Conservation (phyloP, 768 basidiomycete genomes). For the Kwoniella sp. region DNA sequence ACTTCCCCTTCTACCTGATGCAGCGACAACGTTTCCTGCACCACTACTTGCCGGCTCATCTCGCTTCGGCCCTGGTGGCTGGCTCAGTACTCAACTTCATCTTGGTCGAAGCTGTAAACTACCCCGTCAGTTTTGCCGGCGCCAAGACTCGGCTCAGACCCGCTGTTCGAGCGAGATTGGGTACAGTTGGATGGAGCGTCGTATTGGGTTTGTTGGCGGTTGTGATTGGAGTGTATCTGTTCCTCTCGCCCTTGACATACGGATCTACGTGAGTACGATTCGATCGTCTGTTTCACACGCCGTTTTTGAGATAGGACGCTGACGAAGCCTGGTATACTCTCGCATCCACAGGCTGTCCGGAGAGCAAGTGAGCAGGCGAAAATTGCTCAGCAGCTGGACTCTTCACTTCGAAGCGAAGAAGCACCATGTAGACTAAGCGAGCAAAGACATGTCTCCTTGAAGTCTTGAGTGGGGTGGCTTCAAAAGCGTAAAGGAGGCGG, state of each 20-base stretch:
- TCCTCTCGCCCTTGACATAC: constrained; percentile 87
- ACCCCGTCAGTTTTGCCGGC: constrained; percentile 78
- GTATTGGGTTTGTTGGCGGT: constrained; percentile 65
- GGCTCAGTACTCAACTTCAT: constrained; percentile 90
- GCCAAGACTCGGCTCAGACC: constrained; percentile 65
- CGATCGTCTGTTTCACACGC: background rate
- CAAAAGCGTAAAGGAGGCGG: too few relatives aligned
- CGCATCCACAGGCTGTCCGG: constrained; percentile 68
- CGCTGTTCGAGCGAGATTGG: constrained; percentile 65
- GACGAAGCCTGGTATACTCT: constrained; percentile 7
- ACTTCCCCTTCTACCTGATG: constrained; percentile 97
- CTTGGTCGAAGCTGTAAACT: constrained; percentile 86
- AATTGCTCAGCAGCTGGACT: constrained; percentile 86
- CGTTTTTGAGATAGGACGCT: constrained; percentile 8
- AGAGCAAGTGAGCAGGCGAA: constrained; percentile 77
- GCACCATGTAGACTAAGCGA: constrained; percentile 6
- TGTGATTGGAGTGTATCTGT: constrained; percentile 62
- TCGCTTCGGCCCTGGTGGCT: constrained; percentile 87
- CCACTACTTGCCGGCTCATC: constrained; percentile 95
- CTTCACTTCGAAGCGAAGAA: constrained; percentile 63
- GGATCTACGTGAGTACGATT: constrained; percentile 74
- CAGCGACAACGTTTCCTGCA: constrained; percentile 94
- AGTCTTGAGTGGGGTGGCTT: too few relatives aligned
- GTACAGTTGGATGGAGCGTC: constrained; percentile 63
- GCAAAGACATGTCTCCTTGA: too few relatives aligned